Evolutionary conservation across 805 yeast genomes (phyloP).

Genomic region (Myxozyma monticola): DNA sequence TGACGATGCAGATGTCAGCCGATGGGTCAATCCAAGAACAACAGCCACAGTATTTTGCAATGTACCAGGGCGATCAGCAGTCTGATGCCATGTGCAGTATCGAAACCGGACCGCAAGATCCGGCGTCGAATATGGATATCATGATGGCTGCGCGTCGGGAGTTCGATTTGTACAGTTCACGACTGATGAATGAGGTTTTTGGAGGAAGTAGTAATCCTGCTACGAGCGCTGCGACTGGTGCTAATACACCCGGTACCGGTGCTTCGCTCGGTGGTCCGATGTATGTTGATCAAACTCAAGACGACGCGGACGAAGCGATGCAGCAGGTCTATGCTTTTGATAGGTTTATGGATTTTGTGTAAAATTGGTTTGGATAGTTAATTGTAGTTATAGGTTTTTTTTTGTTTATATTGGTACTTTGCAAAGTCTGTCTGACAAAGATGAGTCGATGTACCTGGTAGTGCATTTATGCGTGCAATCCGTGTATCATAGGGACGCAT

Average conservation of each 20-base stretch:
- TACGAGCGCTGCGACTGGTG: background rate
- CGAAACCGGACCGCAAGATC: background rate
- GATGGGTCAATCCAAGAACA: too few relatives aligned
- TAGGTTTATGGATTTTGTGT: slow-evolving; percentile 15
- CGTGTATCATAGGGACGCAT: too few relatives aligned
- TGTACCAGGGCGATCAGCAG: too few relatives aligned
- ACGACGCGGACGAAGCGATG: background rate
- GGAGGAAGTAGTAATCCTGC: background rate
- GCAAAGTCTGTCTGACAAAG: too few relatives aligned
- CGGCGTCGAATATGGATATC: background rate
- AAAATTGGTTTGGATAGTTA: too few relatives aligned
- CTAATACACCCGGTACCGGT: background rate
- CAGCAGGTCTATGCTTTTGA: slow-evolving; percentile 1
- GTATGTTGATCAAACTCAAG: background rate
- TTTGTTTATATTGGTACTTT: too few relatives aligned
- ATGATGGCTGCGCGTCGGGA: slow-evolving; percentile 16
- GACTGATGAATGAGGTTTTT: slow-evolving; percentile 10
- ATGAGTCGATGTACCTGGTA: too few relatives aligned
- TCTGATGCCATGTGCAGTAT: too few relatives aligned
- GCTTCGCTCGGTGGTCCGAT: background rate
- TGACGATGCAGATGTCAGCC: too few relatives aligned
- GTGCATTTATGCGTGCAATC: too few relatives aligned
- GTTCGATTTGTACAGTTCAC: slow-evolving; percentile 11
- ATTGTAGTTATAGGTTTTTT: too few relatives aligned
- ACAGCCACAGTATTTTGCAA: too few relatives aligned